Evolutionary conservation across 2,329 filamentous ascomycete species (phyloP), one percentile per base, ranked within the genome.

Genomic region (Anisogramma anomala): DNA sequence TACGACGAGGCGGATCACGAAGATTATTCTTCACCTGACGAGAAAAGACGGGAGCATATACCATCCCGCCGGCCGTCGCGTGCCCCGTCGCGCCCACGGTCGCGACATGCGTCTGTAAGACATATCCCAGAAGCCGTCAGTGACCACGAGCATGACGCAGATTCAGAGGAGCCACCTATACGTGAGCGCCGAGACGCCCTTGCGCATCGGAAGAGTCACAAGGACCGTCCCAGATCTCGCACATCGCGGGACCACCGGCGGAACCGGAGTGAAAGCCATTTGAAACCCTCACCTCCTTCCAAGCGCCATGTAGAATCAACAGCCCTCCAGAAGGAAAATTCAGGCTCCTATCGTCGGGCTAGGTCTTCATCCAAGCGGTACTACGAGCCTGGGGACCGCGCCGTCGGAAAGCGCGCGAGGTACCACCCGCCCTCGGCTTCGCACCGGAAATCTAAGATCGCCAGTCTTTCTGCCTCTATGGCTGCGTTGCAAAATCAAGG

Each of bases 401-500:
- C 57, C 26, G 19, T 52, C 20, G 55, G 57, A n/a, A 59, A 54
- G 42, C 34, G 36, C 15, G 44, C 41, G 28, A 41, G 33, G 14
- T 42, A 43, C 26, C 41, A 41, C 20, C 44, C 41, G 22, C 54
- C 55, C 6, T 39, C 55, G 13, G 51, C 59, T 20, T 52, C 55
- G 3, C 49, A 52, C 36, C 49, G 48, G 42, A 53, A 57, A 43
- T 54, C 59, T 11, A 56, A 60, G 36, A 59, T 59, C 19, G 56
- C 57, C 28, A 52, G 55, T 39, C 51, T 52, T 20, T 60, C 62
- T 11, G 55, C 60, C 45, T 33, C 38, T n/a, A 48, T 55, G 31
- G 53, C 58, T 8, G 56, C 61, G 11, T 54, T 58, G 38, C 58
- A 43, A 43, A 36, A 41, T 42, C 40, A 58, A 18, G 65, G 60